phyloP scores from a whole-genome alignment of 2,329 filamentous ascomycete species.

The Nigrograna mackinnonii region DNA sequence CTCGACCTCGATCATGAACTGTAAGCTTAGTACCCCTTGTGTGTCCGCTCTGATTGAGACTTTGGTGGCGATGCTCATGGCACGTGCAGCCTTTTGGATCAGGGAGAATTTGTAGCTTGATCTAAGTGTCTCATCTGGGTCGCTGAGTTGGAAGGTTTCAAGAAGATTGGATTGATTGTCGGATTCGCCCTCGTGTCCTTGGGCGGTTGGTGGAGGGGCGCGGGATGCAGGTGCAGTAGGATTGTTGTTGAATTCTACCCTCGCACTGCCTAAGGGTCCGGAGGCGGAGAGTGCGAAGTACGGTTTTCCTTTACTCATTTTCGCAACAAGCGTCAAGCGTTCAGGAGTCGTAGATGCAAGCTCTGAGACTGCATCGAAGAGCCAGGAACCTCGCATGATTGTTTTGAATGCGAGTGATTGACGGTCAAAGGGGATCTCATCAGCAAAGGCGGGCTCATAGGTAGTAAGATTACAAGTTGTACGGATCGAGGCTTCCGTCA shows the following conservation, averaged over 20 bases:
- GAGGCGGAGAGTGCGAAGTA: conserved; percentile 72
- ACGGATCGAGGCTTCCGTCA: conserved; percentile 78
- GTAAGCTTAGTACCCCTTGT: conserved; percentile 88
- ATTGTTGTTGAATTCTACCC: conserved; percentile 61
- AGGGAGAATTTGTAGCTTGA: conserved; percentile 86
- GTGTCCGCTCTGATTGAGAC: conserved; percentile 87
- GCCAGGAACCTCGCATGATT: conserved; percentile 81
- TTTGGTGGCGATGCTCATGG: conserved; percentile 93
- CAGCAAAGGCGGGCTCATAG: conserved; percentile 68
- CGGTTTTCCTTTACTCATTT: conserved; percentile 52
- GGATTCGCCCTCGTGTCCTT: conserved; percentile 15
- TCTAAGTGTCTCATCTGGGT: conserved; percentile 21
- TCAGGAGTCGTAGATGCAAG: conserved; percentile 71
- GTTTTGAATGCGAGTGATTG: conserved; percentile 84
- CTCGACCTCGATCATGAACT: conserved; percentile 94
- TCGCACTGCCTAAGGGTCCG: conserved; percentile 62
- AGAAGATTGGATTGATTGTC: conserved; percentile 52
- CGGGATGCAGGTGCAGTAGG: conserved; percentile 9
- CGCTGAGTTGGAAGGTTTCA: conserved; percentile 70
- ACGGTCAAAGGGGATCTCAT: conserved; percentile 87
- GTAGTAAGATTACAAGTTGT: conserved; percentile 83
- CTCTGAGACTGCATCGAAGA: conserved; percentile 74
- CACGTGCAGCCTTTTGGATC: conserved; percentile 81
- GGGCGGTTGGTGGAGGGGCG: conserved; percentile 11
- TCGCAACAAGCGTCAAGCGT: conserved; percentile 64